Conservation (phyloP, 352 stramenopile genomes). For the Phytophthora ohioensis region DNA sequence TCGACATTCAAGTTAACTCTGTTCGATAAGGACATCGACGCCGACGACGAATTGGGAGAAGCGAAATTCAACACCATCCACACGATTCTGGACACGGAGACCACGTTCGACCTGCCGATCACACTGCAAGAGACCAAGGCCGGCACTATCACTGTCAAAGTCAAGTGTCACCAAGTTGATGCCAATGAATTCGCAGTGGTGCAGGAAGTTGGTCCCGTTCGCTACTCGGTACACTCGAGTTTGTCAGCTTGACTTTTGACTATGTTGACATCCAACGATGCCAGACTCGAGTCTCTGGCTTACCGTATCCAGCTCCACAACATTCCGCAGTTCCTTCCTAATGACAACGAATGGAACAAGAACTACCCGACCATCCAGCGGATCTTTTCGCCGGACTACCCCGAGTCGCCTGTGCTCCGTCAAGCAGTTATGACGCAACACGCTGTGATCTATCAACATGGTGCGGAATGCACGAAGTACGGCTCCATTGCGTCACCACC, state of each 20-base stretch:
- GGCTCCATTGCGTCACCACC: slow-evolving; percentile 17
- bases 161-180: slow-evolving; percentile 24
- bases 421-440: slow-evolving; percentile 40
- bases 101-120: slow-evolving; percentile 37
- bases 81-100: slow-evolving; percentile 22
- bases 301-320: slow-evolving; percentile 48
- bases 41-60: slow-evolving; percentile 36
- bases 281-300: slow-evolving; percentile 34
- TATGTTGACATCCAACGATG: slow-evolving; percentile 19
- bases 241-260: slow-evolving; percentile 29
- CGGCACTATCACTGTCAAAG: slow-evolving; percentile 33
- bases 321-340: slow-evolving; percentile 33
- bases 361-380: slow-evolving; percentile 40
- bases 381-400: slow-evolving; percentile 43
- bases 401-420: slow-evolving; percentile 38
- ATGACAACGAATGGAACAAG: slow-evolving; percentile 46
- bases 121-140: slow-evolving; percentile 20
- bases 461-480: slow-evolving; percentile 30
- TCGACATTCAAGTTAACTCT: slow-evolving; percentile 39
- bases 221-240: slow-evolving; percentile 48
- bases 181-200: slow-evolving; percentile 10
- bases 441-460: slow-evolving; percentile 40
- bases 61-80: slow-evolving; percentile 31
- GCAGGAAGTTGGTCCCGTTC: slow-evolving; percentile 37
- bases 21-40: slow-evolving; percentile 43